phyloP scores from a whole-genome alignment of 345 rosid genomes.

The Aquilaria yunnanensis region DNA sequence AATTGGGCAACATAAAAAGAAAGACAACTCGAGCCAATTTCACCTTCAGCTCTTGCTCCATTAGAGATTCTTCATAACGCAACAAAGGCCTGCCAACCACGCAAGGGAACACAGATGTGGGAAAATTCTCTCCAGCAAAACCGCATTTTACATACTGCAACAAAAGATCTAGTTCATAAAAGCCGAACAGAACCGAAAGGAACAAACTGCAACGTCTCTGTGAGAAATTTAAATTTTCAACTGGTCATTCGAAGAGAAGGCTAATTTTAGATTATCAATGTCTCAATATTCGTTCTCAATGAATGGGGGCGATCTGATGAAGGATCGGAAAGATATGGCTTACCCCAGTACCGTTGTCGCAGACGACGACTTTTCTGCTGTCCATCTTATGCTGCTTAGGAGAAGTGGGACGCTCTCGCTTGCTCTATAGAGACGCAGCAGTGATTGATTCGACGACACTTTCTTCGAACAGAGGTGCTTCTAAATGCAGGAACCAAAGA shows the following conservation, averaged over 20 bases:
- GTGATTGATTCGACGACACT: neutral
- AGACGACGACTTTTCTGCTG: conserved; percentile 73
- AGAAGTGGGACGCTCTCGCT: neutral
- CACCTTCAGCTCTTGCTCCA: conserved; percentile 90
- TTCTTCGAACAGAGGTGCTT: conserved; percentile 9
- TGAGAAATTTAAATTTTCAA: neutral
- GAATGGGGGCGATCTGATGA: neutral
- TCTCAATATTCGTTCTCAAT: neutral
- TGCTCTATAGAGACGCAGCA: neutral
- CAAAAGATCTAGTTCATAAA: conserved; percentile 8
- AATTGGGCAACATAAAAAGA: neutral
- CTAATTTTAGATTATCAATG: neutral
- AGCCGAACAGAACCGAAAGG: conserved; percentile 7
- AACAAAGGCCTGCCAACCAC: conserved; percentile 92
- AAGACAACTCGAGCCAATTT: neutral
- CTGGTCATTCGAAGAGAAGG: too few relatives aligned
- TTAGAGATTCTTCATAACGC: conserved; percentile 86
- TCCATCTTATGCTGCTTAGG: conserved; percentile 37
- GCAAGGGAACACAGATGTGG: conserved; percentile 91
- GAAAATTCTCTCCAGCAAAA: conserved; percentile 97
- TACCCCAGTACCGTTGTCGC: conserved; percentile 98
- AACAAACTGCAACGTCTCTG: neutral
- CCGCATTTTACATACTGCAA: conserved; percentile 98
- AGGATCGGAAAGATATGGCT: conserved; percentile 11
- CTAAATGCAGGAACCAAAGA: conserved; percentile 16